Percentiles rank a stretch among this genome's conserved stretches.
These are phyloP conservation scores for Mucor lusitanicus DNA, from an alignment of 371 early-diverging fungal species.

Conservation along the genomic window DNA sequence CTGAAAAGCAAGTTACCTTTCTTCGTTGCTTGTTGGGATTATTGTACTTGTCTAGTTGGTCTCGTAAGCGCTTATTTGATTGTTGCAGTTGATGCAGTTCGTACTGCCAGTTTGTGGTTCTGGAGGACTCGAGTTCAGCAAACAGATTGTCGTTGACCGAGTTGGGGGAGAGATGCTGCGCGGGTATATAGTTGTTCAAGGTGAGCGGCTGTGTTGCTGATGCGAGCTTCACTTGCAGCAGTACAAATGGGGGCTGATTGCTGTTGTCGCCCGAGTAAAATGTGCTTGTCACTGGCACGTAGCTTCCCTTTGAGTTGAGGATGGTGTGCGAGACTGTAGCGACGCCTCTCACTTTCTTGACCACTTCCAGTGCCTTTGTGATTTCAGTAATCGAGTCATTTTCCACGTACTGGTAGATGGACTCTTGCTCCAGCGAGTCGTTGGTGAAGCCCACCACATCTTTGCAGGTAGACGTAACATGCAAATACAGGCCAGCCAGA, in stretches of 20 bases:
- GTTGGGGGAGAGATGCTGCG: too few relatives aligned
- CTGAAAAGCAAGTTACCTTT: slow-evolving; percentile 10
- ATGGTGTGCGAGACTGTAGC: slow-evolving; percentile 33
- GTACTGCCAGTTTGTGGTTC: slow-evolving; percentile 46
- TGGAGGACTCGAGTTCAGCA: slow-evolving; percentile 25
- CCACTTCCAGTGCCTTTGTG: slow-evolving; percentile 37
- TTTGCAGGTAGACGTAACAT: slow-evolving; percentile 34
- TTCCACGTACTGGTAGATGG: slow-evolving; percentile 53
- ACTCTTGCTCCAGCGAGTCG: slow-evolving; percentile 42
- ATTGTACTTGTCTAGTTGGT: slow-evolving; percentile 31
- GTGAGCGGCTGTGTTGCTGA: neutral
- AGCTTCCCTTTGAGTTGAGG: slow-evolving; percentile 43
- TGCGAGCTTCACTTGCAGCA: slow-evolving; percentile 26
- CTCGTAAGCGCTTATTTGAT: slow-evolving; percentile 27
- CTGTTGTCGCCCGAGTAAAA: slow-evolving; percentile 44
- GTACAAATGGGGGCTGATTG: slow-evolving; percentile 28
- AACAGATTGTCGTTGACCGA: slow-evolving; percentile 27
- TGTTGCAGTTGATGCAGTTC: slow-evolving; percentile 43
- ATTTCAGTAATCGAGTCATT: slow-evolving; percentile 40
- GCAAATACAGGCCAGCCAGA: slow-evolving; percentile 54
- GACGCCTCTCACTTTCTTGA: slow-evolving; percentile 24
- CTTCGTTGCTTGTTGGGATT: slow-evolving; percentile 21
- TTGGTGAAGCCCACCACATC: slow-evolving; percentile 37
- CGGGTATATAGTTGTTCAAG: neutral
- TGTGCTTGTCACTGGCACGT: slow-evolving; percentile 33